A percentile compares a stretch with the other conserved stretches of the same genome.
Conservation (phyloP, 208 protist genomes). For the Blastocrithidia nonstop region DNA sequence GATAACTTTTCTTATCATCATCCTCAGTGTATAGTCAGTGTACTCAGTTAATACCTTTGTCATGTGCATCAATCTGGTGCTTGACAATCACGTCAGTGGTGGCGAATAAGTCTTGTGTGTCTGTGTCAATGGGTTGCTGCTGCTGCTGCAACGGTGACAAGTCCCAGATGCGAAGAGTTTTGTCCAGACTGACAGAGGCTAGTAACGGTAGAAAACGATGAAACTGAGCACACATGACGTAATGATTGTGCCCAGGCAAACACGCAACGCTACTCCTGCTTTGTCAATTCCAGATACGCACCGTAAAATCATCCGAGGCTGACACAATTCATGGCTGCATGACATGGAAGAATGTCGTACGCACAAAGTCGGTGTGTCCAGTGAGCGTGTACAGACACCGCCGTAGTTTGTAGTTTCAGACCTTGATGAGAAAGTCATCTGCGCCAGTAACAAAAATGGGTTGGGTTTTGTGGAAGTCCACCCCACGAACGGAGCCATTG, state of each 20-base stretch:
- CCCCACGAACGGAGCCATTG: conserved; percentile 88
- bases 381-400: conserved; percentile 95
- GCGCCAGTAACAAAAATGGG: conserved; percentile 98
- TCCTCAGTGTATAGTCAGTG: conserved; percentile 92
- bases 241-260: conserved; percentile 96
- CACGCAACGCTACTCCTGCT: conserved; percentile 87
- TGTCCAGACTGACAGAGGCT: conserved; percentile 97
- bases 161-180: conserved; percentile 99
- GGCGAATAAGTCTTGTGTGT: conserved; percentile 91
- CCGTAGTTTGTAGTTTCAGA: conserved; percentile 99
- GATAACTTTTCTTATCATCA: too few species aligned
- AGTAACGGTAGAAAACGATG: conserved; percentile 92
- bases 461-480: conserved; percentile 97
- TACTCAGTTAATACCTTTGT: conserved; percentile 98
- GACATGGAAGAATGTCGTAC: conserved; percentile 96
- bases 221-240: conserved; percentile 99
- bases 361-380: conserved; percentile 99
- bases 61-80: conserved; percentile 95
- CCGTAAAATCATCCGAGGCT: conserved; percentile 97
- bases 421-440: conserved; percentile 98
- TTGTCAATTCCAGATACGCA: conserved; percentile 99
- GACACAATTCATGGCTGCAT: conserved; percentile 97
- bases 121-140: conserved; percentile 19
- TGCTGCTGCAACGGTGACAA: conserved; percentile 81
- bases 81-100: conserved; percentile 87